Evolutionary conservation across 2,329 filamentous ascomycete species (phyloP).

Genomic region (Harringtonia lauricola): DNA sequence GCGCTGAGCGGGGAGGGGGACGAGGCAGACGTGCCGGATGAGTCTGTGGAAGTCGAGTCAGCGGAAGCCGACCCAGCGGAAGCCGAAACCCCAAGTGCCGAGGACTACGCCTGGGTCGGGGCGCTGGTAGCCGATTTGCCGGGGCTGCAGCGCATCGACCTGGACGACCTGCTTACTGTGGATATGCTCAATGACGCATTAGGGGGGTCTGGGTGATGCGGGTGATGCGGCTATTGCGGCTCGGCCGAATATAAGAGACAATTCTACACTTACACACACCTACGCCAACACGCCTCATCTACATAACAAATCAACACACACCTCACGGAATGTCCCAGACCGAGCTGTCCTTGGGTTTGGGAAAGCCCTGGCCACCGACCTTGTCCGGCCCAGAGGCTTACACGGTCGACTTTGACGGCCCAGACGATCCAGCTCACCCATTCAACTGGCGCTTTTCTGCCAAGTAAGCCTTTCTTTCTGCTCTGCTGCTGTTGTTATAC

Average conservation of each 20-base stretch:
- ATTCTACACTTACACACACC: no score
- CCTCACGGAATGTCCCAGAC: no score
- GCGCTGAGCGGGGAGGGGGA: no score
- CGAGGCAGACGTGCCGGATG: background rate
- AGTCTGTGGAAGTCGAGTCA: background rate
- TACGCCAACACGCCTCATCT: no score
- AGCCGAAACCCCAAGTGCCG: no score
- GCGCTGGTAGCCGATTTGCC: conserved; percentile 31
- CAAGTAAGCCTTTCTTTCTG: conserved; percentile 30
- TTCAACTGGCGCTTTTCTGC: conserved; percentile 36
- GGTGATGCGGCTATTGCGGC: conserved; percentile 11
- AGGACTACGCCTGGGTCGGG: conserved; percentile 29
- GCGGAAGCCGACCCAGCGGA: no score
- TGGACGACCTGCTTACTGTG: conserved; percentile 26
- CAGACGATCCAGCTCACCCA: conserved; percentile 36
- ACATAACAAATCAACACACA: no score
- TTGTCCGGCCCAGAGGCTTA: conserved; percentile 49
- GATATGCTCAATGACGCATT: conserved; percentile 6
- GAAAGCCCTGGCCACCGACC: no score
- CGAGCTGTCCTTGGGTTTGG: no score
- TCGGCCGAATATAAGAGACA: conserved; percentile 24
- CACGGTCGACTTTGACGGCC: conserved; percentile 44
- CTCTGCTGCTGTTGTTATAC: background rate
- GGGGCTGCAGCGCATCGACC: conserved; percentile 29
- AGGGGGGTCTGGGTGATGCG: background rate